phyloP scores from a whole-genome alignment of 176 grass and related monocot genomes.

The Carex myosuroides region DNA sequence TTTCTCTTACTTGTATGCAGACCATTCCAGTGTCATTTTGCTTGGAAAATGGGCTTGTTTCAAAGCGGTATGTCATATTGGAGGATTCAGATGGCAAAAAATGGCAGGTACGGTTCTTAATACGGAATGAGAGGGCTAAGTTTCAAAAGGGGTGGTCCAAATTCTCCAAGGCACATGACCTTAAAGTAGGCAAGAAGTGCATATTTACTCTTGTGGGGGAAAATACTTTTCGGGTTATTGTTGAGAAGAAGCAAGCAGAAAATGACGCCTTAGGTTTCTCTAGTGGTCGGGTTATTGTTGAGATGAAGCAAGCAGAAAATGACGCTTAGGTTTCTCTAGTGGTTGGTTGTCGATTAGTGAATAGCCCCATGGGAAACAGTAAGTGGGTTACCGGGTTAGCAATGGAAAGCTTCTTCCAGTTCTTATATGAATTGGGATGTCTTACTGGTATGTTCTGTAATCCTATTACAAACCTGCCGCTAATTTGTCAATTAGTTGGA shows the following conservation, averaged over 20 bases:
- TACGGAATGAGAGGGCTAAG: background rate
- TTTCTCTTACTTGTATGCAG: background rate
- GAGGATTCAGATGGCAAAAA: slow-evolving; percentile 9
- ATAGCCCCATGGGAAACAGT: background rate
- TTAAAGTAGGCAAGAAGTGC: slow-evolving; percentile 29
- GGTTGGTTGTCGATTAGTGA: background rate
- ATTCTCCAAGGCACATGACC: slow-evolving; percentile 10
- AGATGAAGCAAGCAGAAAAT: slow-evolving; percentile 9
- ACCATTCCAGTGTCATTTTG: slow-evolving; percentile 5
- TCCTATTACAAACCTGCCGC: background rate
- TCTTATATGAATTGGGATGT: background rate
- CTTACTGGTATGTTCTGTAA: background rate
- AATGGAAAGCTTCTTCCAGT: background rate
- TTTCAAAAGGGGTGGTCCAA: slow-evolving; percentile 15
- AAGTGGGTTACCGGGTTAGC: background rate
- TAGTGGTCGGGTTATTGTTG: slow-evolving; percentile 7
- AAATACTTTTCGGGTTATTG: slow-evolving; percentile 17
- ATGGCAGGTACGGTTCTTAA: background rate
- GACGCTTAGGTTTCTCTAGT: background rate
- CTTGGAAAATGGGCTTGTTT: slow-evolving; percentile 1
- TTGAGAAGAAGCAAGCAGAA: slow-evolving; percentile 14
- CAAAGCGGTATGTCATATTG: background rate
- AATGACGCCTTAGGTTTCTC: background rate
- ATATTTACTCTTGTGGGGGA: slow-evolving; percentile 18
- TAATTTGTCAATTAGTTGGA: background rate